Conservation (phyloP, 2,329 filamentous ascomycete genomes). For the Didymellaceae sp. region DNA sequence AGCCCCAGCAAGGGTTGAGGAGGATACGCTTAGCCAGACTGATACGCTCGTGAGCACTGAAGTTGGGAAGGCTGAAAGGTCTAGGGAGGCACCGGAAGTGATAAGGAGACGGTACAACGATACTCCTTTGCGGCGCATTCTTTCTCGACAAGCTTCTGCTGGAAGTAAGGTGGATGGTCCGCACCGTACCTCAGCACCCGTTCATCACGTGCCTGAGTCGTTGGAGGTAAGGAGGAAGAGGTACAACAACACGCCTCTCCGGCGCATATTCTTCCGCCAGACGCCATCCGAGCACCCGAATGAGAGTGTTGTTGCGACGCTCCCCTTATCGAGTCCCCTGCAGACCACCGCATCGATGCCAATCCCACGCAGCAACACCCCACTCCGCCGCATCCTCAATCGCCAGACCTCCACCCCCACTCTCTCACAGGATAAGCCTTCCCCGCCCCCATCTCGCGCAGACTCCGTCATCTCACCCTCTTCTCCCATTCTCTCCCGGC, state of each 20-base stretch:
- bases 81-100: not conserved
- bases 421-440: not conserved
- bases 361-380: constrained; percentile 8
- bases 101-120: constrained; percentile 1
- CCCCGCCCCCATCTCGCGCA: not conserved
- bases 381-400: constrained; percentile 7
- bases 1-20: not conserved
- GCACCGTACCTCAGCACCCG: too few species aligned
- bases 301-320: not conserved
- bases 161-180: rapidly evolving
- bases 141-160: not conserved
- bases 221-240: not conserved
- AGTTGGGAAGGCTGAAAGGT: not conserved
- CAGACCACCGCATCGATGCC: not conserved
- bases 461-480: constrained; percentile 7
- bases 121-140: constrained; percentile 7
- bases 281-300: not conserved
- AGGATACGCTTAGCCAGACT: constrained; percentile 2
- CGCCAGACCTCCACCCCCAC: not conserved
- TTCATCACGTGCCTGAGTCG: not conserved
- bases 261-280: constrained; percentile 5
- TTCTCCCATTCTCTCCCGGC: not conserved
- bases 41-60: constrained; percentile 2
- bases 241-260: constrained; percentile 13
- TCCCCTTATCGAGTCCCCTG: not conserved